Percentiles rank a stretch among this genome's conserved stretches.
Conservation (phyloP, 169 alveolate genomes). For the Cryptosporidium muris region DNA sequence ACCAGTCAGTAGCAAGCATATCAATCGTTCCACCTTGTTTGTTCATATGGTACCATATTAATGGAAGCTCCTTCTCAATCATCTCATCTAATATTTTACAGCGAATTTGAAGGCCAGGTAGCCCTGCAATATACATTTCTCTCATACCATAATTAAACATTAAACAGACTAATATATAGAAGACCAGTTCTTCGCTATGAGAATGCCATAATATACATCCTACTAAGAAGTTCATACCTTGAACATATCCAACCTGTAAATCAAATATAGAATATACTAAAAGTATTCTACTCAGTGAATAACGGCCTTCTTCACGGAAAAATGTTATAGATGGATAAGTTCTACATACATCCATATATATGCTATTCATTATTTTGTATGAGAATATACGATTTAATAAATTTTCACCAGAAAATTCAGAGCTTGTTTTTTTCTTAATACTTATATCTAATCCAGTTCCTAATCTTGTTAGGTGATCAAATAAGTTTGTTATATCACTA, state of each 20-base stretch:
- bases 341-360: slow-evolving; percentile 70
- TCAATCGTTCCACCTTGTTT: slow-evolving; percentile 78
- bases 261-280: slow-evolving; percentile 56
- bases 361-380: slow-evolving; percentile 45
- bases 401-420: neutral
- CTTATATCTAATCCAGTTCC: slow-evolving; percentile 1
- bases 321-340: slow-evolving; percentile 62
- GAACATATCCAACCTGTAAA: slow-evolving; percentile 83
- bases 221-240: slow-evolving; percentile 86
- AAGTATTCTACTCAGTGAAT: slow-evolving; percentile 18
- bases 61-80: slow-evolving; percentile 16
- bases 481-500: slow-evolving; percentile 18
- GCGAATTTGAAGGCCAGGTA: slow-evolving; percentile 28
- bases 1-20: slow-evolving; percentile 85
- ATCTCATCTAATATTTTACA: slow-evolving; percentile 44
- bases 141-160: slow-evolving; percentile 84
- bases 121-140: slow-evolving; percentile 77
- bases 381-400: slow-evolving; percentile 17
- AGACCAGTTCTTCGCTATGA: slow-evolving; percentile 81
- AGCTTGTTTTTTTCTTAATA: neutral
- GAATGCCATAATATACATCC: slow-evolving; percentile 87
- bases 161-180: slow-evolving; percentile 78
- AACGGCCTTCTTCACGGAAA: slow-evolving; percentile 43
- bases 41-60: slow-evolving; percentile 47
- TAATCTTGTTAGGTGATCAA: slow-evolving; percentile 42